Evolutionary conservation across 78 protist species (phyloP).

Genomic region (Chrysochromulina parva): DNA sequence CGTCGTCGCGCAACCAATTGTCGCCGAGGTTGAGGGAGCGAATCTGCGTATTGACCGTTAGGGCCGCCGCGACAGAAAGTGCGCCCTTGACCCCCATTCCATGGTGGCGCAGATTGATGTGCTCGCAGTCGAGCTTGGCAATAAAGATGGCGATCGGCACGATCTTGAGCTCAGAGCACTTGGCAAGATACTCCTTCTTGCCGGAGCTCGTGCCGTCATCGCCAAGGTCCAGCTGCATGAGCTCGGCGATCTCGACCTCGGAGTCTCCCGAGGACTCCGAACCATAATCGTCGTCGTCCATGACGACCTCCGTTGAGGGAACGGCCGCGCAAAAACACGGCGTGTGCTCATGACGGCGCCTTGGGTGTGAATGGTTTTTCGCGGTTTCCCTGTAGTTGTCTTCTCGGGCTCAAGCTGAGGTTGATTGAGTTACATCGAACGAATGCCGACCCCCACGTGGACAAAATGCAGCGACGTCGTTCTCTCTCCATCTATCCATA

Average conservation of each 20-base stretch:
- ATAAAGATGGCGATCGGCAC: not conserved
- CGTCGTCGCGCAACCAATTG: conserved; percentile 61
- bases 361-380: no score
- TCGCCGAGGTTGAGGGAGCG: conserved; percentile 55
- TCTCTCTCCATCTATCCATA: no score
- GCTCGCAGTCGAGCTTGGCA: not conserved
- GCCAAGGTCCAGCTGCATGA: not conserved
- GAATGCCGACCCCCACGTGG: no score
- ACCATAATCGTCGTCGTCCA: no score
- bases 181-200: not conserved
- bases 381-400: no score
- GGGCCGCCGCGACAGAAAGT: conserved; percentile 21
- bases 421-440: no score
- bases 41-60: conserved; percentile 29
- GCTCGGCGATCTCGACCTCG: not conserved
- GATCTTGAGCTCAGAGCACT: not conserved
- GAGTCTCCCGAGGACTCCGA: not conserved
- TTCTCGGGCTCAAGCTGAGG: no score
- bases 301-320: no score
- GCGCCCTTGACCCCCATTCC: conserved; percentile 12
- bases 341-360: no score
- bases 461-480: no score
- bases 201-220: not conserved
- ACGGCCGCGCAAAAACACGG: no score
- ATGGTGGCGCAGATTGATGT: not conserved